phyloP scores from a whole-genome alignment of 805 yeast species.

The Scheffersomyces amazonensis region DNA sequence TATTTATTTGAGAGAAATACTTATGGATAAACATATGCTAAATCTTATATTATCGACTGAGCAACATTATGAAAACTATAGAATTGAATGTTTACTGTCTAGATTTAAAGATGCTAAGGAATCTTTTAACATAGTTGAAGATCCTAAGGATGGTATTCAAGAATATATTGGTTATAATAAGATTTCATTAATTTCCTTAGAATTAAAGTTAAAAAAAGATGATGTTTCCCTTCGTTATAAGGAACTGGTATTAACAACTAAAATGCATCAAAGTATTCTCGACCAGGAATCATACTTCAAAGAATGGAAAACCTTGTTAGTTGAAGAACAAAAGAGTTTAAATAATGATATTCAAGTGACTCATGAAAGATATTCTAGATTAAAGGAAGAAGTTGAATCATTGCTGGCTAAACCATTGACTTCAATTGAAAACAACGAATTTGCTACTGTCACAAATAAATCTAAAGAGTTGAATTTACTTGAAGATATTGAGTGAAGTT shows the following conservation, averaged over 20 bases:
- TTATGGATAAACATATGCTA: constrained; percentile 69
- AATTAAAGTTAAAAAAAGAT: constrained; percentile 23
- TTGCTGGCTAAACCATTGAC: too few relatives aligned
- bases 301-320: constrained; percentile 58
- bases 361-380: constrained; percentile 30
- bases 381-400: constrained; percentile 26
- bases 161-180: constrained; percentile 38
- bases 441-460: too few relatives aligned
- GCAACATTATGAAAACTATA: constrained; percentile 68
- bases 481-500: too few relatives aligned
- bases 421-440: too few relatives aligned
- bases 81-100: constrained; percentile 54
- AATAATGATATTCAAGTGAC: constrained; percentile 51
- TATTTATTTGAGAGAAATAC: constrained; percentile 54
- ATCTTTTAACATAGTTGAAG: constrained; percentile 20
- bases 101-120: constrained; percentile 28
- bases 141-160: constrained; percentile 21
- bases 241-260: constrained; percentile 41
- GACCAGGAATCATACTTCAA: constrained; percentile 56
- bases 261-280: constrained; percentile 25
- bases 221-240: constrained; percentile 26
- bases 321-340: constrained; percentile 52
- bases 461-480: too few relatives aligned
- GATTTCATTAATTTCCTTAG: constrained; percentile 34
- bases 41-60: constrained; percentile 79